Evolutionary conservation across 164 flowering plant species (phyloP), one percentile per base, ranked within the genome.

Genomic region (Vitis rupestris): DNA sequence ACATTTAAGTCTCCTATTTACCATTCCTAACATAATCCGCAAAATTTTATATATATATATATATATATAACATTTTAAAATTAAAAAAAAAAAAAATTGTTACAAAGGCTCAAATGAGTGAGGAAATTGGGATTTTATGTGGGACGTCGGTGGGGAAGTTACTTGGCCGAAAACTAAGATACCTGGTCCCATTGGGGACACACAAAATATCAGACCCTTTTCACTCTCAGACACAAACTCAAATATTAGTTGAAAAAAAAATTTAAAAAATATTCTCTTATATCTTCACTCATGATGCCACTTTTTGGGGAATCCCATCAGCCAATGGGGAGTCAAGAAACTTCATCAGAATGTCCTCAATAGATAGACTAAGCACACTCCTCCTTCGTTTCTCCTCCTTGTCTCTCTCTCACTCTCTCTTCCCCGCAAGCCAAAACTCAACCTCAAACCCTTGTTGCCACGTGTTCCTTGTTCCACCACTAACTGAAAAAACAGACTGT

Each of bases 321-420:
- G 61, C 98, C 98, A 92, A 92, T 92, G 61, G 75, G 81, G 88
- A 66, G 69, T 53, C 87, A 81, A 63, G 78, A 66, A 82, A 82
- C 84, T 83, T 78, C 85, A 87, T 88, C 94, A 54, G 19, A 51
- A 30, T 60, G 2, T 27, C 31, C 70, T 69, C 51, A 64, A 19
- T n/a, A 72, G 87, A 84, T 83, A 85, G 79, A 72, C 2, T 63
- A 37, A 75, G 44, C 51, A 64, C 27, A 15, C 13, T 8, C 55
- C 47, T 16, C 19, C 67, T 27, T 66, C 14, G 7, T 47, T 8
- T 52, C 68, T 23, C 61, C 7, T 6, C 44, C 44, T 37, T 23
- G 27, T 49, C 72, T 58, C 51, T 55, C 70, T 59, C 62, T 15
- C 65, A 61, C 61, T 64, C 69, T 58, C 60, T 48, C 71, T 50